Percentiles rank a stretch among this genome's conserved stretches.
Evolutionary conservation across 129 eudicot genomes (phyloP).

Genomic region (Lonicera japonica): DNA sequence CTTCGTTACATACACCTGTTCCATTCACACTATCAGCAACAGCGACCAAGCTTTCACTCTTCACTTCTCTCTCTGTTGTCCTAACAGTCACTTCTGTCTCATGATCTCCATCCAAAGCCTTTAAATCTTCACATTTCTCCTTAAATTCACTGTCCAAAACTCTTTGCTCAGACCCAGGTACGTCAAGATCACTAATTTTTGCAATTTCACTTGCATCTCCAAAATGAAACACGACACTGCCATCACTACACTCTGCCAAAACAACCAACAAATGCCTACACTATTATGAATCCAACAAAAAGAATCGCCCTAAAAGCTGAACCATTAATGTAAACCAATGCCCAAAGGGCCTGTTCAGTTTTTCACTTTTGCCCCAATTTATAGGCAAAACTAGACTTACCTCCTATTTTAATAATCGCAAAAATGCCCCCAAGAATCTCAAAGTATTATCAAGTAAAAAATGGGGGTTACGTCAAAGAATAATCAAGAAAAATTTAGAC

Average conservation of each 20-base stretch:
- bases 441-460: too few relatives aligned
- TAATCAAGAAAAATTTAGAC: too few relatives aligned
- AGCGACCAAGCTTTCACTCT: constrained; percentile 12
- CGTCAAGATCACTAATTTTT: constrained; percentile 25
- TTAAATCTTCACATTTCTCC: constrained; percentile 14
- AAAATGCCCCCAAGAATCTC: too few relatives aligned
- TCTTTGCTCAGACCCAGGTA: constrained; percentile 4
- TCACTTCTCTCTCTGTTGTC: constrained; percentile 21
- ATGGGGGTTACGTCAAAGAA: too few relatives aligned
- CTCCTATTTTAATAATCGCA: too few relatives aligned
- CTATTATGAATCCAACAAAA: background rate
- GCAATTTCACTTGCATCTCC: constrained; percentile 65
- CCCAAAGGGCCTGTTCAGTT: too few relatives aligned
- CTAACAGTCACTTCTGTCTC: constrained; percentile 26
- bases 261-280: constrained; percentile 15
- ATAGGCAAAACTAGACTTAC: too few relatives aligned
- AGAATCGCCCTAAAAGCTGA: background rate
- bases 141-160: constrained; percentile 18
- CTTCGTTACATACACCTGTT: constrained; percentile 2
- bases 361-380: too few relatives aligned
- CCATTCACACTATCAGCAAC: constrained; percentile 16
- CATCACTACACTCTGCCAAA: constrained; percentile 65
- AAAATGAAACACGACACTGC: constrained; percentile 66
- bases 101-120: constrained; percentile 37
- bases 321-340: background rate